Percentiles rank a stretch among this genome's conserved stretches.
Conservation (phyloP, 164 flowering plant genomes). For the Euptelea pleiosperma region DNA sequence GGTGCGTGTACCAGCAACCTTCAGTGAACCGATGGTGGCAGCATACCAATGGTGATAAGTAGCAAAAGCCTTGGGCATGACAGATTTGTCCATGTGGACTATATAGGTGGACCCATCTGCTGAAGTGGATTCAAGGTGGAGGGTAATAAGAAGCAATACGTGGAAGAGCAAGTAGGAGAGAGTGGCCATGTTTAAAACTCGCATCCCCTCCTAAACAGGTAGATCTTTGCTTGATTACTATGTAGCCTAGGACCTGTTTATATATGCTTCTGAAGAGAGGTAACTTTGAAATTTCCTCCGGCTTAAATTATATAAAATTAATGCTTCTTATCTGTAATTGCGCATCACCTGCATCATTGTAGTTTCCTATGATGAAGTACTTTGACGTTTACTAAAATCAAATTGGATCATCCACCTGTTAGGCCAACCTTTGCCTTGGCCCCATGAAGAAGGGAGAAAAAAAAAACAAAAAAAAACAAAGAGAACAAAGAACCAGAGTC, state of each 20-base stretch:
- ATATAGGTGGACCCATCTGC: constrained; percentile 33
- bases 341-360: too few relatives aligned
- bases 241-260: background rate
- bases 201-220: background rate
- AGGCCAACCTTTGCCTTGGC: too few relatives aligned
- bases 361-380: too few relatives aligned
- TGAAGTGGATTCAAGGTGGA: background rate
- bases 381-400: too few relatives aligned
- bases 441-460: too few relatives aligned
- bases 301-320: too few relatives aligned
- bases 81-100: constrained; percentile 58
- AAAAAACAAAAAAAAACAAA: too few relatives aligned
- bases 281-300: too few relatives aligned
- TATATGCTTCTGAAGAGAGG: too few relatives aligned
- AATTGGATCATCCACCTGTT: too few relatives aligned
- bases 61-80: constrained; percentile 42
- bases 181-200: background rate
- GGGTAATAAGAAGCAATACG: constrained; percentile 14
- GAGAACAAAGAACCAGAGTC: too few relatives aligned
- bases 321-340: too few relatives aligned
- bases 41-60: constrained; percentile 41
- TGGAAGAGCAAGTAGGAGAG: constrained; percentile 4
- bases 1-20: background rate
- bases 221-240: background rate
- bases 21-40: constrained; percentile 29